Conservation (phyloP, 2,329 filamentous ascomycete species). For the Monosporascus sp. region DNA sequence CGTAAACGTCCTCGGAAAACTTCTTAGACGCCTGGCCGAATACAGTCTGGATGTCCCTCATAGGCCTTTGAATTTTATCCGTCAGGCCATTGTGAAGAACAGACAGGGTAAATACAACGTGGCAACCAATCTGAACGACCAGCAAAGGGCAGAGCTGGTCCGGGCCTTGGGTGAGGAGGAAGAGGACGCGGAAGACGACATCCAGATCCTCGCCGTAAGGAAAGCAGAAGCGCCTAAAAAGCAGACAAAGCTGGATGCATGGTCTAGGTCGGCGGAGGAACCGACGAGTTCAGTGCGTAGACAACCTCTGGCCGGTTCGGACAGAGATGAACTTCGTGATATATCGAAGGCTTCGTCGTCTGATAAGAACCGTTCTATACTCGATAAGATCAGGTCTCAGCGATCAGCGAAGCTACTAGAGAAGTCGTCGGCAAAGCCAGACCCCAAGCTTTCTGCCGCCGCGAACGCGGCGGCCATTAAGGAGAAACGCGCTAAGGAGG, state of each 20-base stretch:
- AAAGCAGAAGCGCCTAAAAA: constrained; percentile 39
- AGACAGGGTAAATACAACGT: constrained; percentile 51
- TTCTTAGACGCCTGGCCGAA: constrained; percentile 75
- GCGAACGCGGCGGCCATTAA: constrained; percentile 54
- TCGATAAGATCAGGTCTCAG: constrained; percentile 41
- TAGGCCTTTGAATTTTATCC: constrained; percentile 55
- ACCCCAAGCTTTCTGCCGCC: constrained; percentile 29
- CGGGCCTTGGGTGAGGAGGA: constrained; percentile 56
- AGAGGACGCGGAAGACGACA: constrained; percentile 41
- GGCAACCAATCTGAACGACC: constrained; percentile 73
- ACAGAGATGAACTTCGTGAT: constrained; percentile 42
- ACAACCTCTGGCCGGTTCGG: constrained; percentile 26
- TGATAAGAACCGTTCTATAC: constrained; percentile 38
- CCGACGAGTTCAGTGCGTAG: constrained; percentile 16
- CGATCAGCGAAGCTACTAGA: constrained; percentile 11
- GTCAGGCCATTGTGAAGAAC: constrained; percentile 60
- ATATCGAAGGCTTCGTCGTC: constrained; percentile 39
- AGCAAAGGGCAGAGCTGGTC: constrained; percentile 79
- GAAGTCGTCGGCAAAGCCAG: constrained; percentile 12
- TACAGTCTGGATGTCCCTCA: constrained; percentile 66
- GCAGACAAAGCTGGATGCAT: constrained; percentile 57
- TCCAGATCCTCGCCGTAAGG: constrained; percentile 42
- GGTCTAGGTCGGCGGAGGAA: constrained; percentile 49
- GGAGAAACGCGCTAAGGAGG: constrained; percentile 67
- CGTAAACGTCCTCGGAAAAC: constrained; percentile 76